A percentile compares a stretch with the other conserved stretches of the same genome.
Evolutionary conservation across 2,329 filamentous ascomycete species (phyloP).

Genomic region (Chaetomium globosum): DNA sequence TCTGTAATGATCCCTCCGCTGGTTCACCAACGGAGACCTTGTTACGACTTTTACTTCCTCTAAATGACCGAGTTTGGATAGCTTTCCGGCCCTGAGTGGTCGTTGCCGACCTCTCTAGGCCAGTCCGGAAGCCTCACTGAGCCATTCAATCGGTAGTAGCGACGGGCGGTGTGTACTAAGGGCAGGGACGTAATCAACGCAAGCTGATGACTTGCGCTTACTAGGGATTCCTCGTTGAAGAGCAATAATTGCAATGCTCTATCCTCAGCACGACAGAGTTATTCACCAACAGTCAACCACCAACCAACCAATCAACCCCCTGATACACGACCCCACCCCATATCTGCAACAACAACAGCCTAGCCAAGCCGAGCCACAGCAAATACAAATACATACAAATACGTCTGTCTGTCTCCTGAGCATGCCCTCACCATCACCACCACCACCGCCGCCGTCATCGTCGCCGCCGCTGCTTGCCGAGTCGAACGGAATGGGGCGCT

Average conservation of each 20-base stretch:
- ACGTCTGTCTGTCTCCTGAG: too few relatives aligned
- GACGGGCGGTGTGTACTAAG: conserved; percentile 48
- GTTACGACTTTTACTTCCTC: conserved; percentile 12
- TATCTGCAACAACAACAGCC: too few relatives aligned
- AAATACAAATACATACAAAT: too few relatives aligned
- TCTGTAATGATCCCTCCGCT: conserved; percentile 12
- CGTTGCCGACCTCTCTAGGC: not conserved
- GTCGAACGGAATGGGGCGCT: too few relatives aligned
- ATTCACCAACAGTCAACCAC: too few relatives aligned
- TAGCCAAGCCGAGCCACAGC: too few relatives aligned
- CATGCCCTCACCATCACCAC: too few relatives aligned
- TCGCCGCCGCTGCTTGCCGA: too few relatives aligned
- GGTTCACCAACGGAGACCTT: conserved; percentile 13
- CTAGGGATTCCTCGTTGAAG: conserved; percentile 51
- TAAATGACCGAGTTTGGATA: conserved; percentile 8
- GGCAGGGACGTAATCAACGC: conserved; percentile 49
- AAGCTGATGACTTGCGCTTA: conserved; percentile 51
- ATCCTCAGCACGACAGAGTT: conserved; percentile 48
- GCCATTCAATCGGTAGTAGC: conserved; percentile 13
- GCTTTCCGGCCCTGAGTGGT: not conserved
- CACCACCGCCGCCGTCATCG: too few relatives aligned
- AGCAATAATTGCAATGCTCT: conserved; percentile 52
- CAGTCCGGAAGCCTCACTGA: conserved; percentile 9
- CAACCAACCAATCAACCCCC: too few relatives aligned
- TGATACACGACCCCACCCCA: too few relatives aligned